A percentile compares a stretch with the other conserved stretches of the same genome.
Conservation (phyloP, 163 green algal species). For the Coccomyxa subellipsoidea region DNA sequence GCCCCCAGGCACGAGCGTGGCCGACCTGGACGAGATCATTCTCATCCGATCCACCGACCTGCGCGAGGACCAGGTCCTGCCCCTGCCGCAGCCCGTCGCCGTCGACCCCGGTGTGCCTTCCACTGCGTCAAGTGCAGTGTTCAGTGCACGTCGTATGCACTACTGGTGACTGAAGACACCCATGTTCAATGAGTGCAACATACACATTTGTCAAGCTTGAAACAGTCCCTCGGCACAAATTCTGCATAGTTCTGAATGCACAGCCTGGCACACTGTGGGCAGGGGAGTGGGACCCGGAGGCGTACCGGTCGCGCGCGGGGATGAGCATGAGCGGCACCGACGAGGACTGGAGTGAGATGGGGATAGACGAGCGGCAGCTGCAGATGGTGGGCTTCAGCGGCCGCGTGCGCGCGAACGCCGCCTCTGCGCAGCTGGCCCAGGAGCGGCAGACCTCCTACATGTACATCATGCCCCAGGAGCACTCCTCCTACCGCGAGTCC, state of each 20-base stretch:
- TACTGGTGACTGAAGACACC: no score
- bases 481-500: conserved; percentile 12
- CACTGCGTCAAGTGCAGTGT: neutral
- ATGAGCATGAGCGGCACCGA: neutral
- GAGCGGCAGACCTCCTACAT: conserved; percentile 10
- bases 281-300: conserved; percentile 21
- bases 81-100: conserved; percentile 4
- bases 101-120: conserved; percentile 13
- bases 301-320: neutral
- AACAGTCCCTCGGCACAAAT: no score
- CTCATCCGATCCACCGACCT: conserved; percentile 22
- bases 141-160: no score
- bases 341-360: neutral
- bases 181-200: no score
- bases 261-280: no score
- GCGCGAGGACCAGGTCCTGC: neutral
- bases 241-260: no score
- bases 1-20: conserved; percentile 14
- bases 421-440: neutral
- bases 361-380: neutral
- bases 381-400: neutral
- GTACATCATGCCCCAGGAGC: conserved; percentile 30
- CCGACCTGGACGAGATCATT: conserved; percentile 33
- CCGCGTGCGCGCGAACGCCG: neutral
- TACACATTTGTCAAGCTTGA: no score